These are phyloP conservation scores for Zygotorulaspora mrakii DNA, from an alignment of 1,139 yeast genomes.

Conservation along the genomic window DNA sequence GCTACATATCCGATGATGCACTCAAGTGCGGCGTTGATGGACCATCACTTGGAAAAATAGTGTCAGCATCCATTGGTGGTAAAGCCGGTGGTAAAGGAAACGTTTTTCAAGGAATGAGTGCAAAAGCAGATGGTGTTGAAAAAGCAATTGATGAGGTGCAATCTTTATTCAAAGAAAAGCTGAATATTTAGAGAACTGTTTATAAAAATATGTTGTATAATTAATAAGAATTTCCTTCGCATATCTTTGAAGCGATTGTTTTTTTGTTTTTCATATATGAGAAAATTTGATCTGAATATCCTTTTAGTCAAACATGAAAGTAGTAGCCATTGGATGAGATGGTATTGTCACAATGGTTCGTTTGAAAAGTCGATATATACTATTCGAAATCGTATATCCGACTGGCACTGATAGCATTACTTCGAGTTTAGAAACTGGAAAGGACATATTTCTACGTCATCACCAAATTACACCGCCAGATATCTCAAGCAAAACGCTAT, in stretches of 20 bases:
- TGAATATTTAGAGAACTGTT: conserved; percentile 28
- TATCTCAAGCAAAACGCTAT: conserved; percentile 46
- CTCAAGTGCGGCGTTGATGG: conserved; percentile 73
- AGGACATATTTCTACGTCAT: conserved; percentile 43
- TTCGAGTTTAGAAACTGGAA: conserved; percentile 14
- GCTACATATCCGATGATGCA: conserved; percentile 74
- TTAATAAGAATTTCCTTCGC: neutral
- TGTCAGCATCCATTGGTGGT: conserved; percentile 79
- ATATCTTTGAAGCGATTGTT: neutral
- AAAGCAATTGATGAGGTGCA: conserved; percentile 71
- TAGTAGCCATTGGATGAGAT: neutral
- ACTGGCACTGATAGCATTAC: conserved; percentile 22
- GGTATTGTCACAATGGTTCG: conserved; percentile 60
- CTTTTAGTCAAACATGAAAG: neutral
- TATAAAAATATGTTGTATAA: conserved; percentile 1
- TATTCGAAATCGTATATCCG: conserved; percentile 76
- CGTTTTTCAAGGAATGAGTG: conserved; percentile 96
- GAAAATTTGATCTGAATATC: neutral
- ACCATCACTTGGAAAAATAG: conserved; percentile 66
- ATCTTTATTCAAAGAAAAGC: conserved; percentile 55
- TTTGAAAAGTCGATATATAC: conserved; percentile 74
- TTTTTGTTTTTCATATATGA: neutral
- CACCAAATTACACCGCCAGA: conserved; percentile 50
- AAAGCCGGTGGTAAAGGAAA: conserved; percentile 98
- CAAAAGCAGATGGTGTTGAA: conserved; percentile 62